Evolutionary conservation across 805 yeast genomes (phyloP).

Genomic region (Teunomyces tritomae): DNA sequence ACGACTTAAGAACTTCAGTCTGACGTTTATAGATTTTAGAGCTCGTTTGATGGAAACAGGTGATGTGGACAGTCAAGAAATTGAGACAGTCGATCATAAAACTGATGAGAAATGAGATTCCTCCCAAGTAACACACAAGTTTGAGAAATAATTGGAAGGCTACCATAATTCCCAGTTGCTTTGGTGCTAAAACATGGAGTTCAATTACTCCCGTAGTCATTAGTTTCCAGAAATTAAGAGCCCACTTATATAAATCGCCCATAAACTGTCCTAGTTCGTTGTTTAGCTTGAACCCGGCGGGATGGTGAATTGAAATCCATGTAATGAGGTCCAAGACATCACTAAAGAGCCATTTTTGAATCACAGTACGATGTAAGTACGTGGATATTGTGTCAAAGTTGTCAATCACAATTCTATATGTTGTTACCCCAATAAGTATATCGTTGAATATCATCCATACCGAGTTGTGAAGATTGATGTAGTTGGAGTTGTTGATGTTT

Average conservation of each 20-base stretch:
- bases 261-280: slow-evolving; percentile 80
- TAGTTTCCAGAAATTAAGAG: slow-evolving; percentile 62
- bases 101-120: slow-evolving; percentile 70
- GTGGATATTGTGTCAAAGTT: slow-evolving; percentile 20
- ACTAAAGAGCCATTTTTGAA: slow-evolving; percentile 42
- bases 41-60: slow-evolving; percentile 73
- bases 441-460: slow-evolving; percentile 88
- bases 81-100: slow-evolving; percentile 62
- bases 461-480: slow-evolving; percentile 79
- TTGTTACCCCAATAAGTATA: slow-evolving; percentile 65
- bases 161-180: background rate
- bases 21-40: slow-evolving; percentile 80
- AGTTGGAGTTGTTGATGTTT: slow-evolving; percentile 48
- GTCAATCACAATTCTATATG: slow-evolving; percentile 45
- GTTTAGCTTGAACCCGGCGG: slow-evolving; percentile 91
- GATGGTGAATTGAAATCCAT: slow-evolving; percentile 78
- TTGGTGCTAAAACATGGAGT: background rate
- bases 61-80: slow-evolving; percentile 65
- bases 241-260: slow-evolving; percentile 87
- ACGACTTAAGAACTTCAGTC: slow-evolving; percentile 60
- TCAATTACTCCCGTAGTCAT: slow-evolving; percentile 10
- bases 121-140: slow-evolving; percentile 39
- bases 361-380: slow-evolving; percentile 23
- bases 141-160: slow-evolving; percentile 11
- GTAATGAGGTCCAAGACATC: slow-evolving; percentile 49